Conservation (phyloP, 768 basidiomycete genomes). For the Dictyophora rubrovolvata region DNA sequence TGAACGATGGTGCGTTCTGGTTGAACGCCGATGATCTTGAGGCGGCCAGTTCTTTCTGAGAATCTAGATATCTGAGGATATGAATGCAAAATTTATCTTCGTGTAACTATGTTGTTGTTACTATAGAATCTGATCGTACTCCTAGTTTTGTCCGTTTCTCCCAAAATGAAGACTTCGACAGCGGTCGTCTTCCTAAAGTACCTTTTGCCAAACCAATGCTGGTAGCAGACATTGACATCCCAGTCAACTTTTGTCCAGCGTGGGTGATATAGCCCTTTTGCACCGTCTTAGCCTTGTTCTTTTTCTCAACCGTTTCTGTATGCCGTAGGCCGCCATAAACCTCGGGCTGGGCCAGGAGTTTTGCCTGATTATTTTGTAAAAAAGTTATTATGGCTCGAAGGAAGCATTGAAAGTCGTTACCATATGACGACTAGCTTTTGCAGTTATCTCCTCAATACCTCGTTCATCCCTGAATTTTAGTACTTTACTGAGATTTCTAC, state of each 20-base stretch:
- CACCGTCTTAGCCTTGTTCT: constrained; percentile 25
- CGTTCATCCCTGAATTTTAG: constrained; percentile 45
- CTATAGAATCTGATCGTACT: constrained; percentile 9
- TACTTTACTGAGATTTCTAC: constrained; percentile 68
- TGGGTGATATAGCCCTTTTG: background rate
- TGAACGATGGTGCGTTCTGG: constrained; percentile 38
- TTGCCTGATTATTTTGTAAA: constrained; percentile 37
- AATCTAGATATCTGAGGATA: background rate
- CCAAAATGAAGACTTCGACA: constrained; percentile 13
- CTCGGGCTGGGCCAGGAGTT: constrained; percentile 55
- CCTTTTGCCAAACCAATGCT: constrained; percentile 44
- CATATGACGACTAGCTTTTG: constrained; percentile 54
- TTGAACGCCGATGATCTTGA: constrained; percentile 42
- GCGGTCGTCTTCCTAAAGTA: constrained; percentile 20
- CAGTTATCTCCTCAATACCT: constrained; percentile 37
- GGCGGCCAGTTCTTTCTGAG: constrained; percentile 27
- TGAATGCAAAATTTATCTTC: background rate
- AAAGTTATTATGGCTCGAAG: background rate
- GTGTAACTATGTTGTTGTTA: background rate
- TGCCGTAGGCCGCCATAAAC: constrained; percentile 25
- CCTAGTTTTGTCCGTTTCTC: constrained; percentile 22
- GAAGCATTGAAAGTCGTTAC: constrained; percentile 32
- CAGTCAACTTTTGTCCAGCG: constrained; percentile 5
- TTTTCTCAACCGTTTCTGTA: constrained; percentile 25
- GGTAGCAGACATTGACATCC: constrained; percentile 1